Evolutionary conservation across 2,329 filamentous ascomycete genomes (phyloP), one percentile per base, ranked within the genome.

Genomic region (Hirsutella thompsonii): DNA sequence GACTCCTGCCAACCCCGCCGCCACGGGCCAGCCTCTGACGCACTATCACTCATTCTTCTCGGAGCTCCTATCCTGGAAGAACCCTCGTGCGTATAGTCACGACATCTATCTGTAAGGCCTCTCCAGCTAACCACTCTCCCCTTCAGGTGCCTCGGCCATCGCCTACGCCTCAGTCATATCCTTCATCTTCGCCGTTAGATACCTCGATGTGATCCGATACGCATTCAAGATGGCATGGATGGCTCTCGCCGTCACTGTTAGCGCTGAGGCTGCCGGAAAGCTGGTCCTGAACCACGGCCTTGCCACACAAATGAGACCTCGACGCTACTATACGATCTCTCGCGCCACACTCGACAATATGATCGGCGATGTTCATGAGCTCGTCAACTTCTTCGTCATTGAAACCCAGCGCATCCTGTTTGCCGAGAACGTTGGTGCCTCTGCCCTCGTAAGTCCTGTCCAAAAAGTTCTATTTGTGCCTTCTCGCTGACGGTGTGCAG

Each of bases 41-140:
- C 76, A 81, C 60, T 83, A 82, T 58, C 78, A 83, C 64, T 82
- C 77, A 14, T 76, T 82, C 62, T 83, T 83, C 61, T 73, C 71
- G 39, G 76, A 80, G 58, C 68, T 83, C 43, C 66, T 83, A 46
- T 81, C 78, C 49, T 83, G 79, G 76, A 70, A 79, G 55, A 78
- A 80, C 57, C 76, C 76, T 55, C 72, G 76, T 78, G 68, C 55
- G 72, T 34, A 20, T 36, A 38, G n/a, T n/a, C n/a, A n/a, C n/a
- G n/a, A 19, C 40, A 37, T 34, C 26, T 13, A 5, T 23, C 39
- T 32, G 41, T 30, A 26, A 30, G 28, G 10, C 3, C 20, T 26
- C 18, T 20, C 13, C 13, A 14, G 18, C 35, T 43, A 41, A 43
- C 46, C 29, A 49, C 52, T 21, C 34, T 26, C 36, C 32, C 36